A percentile compares a stretch with the other conserved stretches of the same genome.
Conservation (phyloP, 257 asterid genomes). For the Petrea volubilis region DNA sequence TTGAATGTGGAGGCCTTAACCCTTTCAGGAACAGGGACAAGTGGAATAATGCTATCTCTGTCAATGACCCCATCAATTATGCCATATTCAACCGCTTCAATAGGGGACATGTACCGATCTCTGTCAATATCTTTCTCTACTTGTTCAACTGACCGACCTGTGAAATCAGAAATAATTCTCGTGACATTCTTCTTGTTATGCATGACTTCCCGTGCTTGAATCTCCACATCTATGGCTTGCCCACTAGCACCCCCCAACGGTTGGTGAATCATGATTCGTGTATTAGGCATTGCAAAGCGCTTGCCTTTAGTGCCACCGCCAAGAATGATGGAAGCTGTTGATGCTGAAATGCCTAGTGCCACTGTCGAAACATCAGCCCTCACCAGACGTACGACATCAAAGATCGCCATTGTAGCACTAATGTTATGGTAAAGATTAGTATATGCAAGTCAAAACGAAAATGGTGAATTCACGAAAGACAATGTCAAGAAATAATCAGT, state of each 20-base stretch:
- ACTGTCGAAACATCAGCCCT: conserved; percentile 81
- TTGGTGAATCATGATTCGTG: conserved; percentile 92
- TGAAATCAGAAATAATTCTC: conserved; percentile 57
- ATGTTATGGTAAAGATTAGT: conserved; percentile 13
- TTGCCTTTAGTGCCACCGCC: conserved; percentile 97
- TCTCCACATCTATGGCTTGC: conserved; percentile 84
- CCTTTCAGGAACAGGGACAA: conserved; percentile 72
- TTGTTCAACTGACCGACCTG: conserved; percentile 79
- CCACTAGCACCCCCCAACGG: conserved; percentile 98
- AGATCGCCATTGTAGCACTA: conserved; percentile 94
- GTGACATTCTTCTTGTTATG: conserved; percentile 75
- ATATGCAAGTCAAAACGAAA: neutral
- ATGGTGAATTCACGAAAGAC: neutral
- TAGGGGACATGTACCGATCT: conserved; percentile 93
- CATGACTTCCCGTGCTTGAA: conserved; percentile 89
- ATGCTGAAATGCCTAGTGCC: conserved; percentile 85
- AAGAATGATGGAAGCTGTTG: conserved; percentile 90
- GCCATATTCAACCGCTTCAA: conserved; percentile 95
- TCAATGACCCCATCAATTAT: conserved; percentile 90
- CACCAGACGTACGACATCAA: conserved; percentile 60
- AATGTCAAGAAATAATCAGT: neutral
- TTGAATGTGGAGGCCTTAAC: conserved; percentile 63
- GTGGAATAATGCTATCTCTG: conserved; percentile 76
- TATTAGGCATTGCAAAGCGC: conserved; percentile 93
- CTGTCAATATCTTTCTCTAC: conserved; percentile 89